Conservation (phyloP, 805 yeast genomes). For the Pichia paraexigua region DNA sequence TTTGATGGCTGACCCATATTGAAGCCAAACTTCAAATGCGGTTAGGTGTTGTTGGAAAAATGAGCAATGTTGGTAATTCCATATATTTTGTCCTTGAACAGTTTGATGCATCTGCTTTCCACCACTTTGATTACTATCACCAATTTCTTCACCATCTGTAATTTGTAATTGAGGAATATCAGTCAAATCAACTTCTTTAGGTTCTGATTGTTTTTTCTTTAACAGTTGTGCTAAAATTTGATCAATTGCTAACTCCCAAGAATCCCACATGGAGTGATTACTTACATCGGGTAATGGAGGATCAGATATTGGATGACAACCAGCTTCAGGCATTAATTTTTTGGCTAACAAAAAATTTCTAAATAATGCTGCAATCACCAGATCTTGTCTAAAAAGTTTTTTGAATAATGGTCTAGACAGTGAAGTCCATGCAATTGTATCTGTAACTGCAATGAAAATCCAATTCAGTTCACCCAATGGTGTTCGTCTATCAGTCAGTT, state of each 20-base stretch:
- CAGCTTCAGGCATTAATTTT: conserved; percentile 85
- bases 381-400: conserved; percentile 84
- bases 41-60: conserved; percentile 95
- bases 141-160: conserved; percentile 13
- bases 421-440: conserved; percentile 96
- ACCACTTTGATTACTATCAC: neutral
- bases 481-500: conserved; percentile 84
- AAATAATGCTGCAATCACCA: conserved; percentile 93
- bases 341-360: conserved; percentile 88
- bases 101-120: neutral
- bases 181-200: conserved; percentile 16
- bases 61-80: conserved; percentile 78
- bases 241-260: conserved; percentile 96
- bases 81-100: conserved; percentile 7
- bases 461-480: conserved; percentile 94
- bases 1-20: conserved; percentile 76
- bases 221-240: conserved; percentile 76
- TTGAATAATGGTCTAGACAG: conserved; percentile 83
- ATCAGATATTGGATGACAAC: conserved; percentile 90
- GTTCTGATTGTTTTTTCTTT: conserved; percentile 27
- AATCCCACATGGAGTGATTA: conserved; percentile 91
- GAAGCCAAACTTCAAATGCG: conserved; percentile 94
- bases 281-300: conserved; percentile 86
- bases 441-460: conserved; percentile 97
- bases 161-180: conserved; percentile 27